Base-by-base conservation (phyloP, 1,284 basidiomycete species). In the Sutorius eximius region DNA sequence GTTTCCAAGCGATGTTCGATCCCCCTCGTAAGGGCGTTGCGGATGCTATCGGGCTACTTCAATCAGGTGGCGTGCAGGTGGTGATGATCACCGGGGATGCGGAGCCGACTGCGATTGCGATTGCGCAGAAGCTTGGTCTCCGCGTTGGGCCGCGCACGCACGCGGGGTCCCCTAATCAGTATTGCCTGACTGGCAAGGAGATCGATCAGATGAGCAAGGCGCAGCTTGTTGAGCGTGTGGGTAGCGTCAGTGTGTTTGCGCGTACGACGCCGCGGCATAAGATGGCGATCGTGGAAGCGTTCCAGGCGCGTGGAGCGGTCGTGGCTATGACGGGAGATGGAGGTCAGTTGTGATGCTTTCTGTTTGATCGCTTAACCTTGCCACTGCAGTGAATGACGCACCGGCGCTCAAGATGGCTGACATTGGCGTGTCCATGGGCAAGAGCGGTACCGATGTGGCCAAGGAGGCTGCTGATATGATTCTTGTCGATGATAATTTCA, bases 321-420 rank as follows among this genome's bases (percentile, higher is more conserved):
- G 95, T 98, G 0, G 96, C 94, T 12, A 98, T 98, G 96, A 98
- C 95, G 2, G 95, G 95, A 18, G 95, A 98, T 71, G 95, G 95
- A 67, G 83, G 83, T 83, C 59, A 44, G 59, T 51, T 42, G 13
- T 58, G 41, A 42, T 32, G 3, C 10, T 13, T 8, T 48, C 36
- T 48, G 9, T 29, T 42, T 51, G 47, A 51, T 42, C 18, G 8
- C 24, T 51, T 29, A n/a, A 56, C 30, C 18, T 10, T 32, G 32
- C 9, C 9, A 13, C 5, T 13, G 29, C 56, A 90, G 96, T 99
- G 12, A 98, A 99, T 69, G 96, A 99, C 66, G 94, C 96, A 0
- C 95, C 95, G 6, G 95, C 95, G 18, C 77, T 98, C 59, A 97
- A 96, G 73, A 94, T 95, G 91, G 95, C 96, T 4, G 95, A 98